Percentiles rank a stretch among this genome's conserved stretches.
Conservation (phyloP, 306 rosid species). For the Prunus persica region DNA sequence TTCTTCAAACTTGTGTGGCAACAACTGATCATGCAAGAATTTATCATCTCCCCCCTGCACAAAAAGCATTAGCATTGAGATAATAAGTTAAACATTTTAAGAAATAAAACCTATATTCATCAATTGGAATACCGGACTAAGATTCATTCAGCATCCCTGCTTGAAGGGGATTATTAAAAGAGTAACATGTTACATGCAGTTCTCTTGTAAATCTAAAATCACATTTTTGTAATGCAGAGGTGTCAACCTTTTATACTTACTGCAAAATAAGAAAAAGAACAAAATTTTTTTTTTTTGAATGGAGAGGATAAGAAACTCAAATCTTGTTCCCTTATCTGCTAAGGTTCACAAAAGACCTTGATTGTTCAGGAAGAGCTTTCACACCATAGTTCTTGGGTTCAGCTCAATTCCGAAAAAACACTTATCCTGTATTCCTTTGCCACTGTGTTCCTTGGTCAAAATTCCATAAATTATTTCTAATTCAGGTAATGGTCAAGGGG, state of each 20-base stretch:
- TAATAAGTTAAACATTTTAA: not conserved
- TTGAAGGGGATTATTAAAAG: not conserved
- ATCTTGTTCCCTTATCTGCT: too few species aligned
- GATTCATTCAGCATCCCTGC: not conserved
- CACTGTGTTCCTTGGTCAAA: too few species aligned
- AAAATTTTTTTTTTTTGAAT: too few species aligned
- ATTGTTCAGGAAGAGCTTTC: too few species aligned
- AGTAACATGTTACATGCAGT: not conserved
- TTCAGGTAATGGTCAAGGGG: not conserved
- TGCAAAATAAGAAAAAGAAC: too few species aligned
- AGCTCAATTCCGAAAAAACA: too few species aligned
- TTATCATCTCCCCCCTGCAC: conserved; percentile 85
- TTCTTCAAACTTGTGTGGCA: conserved; percentile 75
- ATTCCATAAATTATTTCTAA: too few species aligned
- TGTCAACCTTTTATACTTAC: not conserved
- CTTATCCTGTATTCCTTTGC: too few species aligned
- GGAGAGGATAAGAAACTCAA: too few species aligned
- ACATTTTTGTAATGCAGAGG: not conserved
- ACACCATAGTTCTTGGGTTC: too few species aligned
- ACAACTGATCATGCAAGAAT: conserved; percentile 65
- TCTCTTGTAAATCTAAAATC: not conserved
- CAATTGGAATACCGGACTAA: not conserved
- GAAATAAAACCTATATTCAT: not conserved
- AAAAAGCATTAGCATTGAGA: conserved; percentile 6
- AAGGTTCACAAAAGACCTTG: too few species aligned